phyloP scores from a whole-genome alignment of 169 alveolate genomes.

The Plasmodium chabaudi region DNA sequence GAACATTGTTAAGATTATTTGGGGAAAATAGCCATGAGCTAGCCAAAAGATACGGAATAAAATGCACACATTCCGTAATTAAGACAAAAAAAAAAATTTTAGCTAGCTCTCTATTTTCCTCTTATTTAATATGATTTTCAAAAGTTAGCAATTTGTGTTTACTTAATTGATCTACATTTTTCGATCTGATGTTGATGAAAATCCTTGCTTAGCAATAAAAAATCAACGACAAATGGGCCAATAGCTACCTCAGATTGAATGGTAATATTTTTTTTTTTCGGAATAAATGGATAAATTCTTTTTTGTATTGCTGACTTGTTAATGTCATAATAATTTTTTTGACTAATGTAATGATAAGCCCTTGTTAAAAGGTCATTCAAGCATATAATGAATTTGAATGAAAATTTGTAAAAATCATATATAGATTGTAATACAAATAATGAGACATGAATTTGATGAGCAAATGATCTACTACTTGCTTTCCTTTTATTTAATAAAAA shows the following conservation, averaged over 20 bases:
- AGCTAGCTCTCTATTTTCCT: not conserved
- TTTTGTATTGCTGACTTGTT: conserved; percentile 56
- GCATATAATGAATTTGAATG: conserved; percentile 27
- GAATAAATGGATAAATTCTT: conserved; percentile 52
- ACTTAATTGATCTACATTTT: not conserved
- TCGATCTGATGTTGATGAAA: not conserved
- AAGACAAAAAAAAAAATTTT: not conserved
- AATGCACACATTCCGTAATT: too few relatives aligned
- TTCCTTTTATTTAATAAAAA: conserved; percentile 36
- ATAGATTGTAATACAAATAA: conserved; percentile 49
- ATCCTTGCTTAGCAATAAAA: conserved; percentile 3
- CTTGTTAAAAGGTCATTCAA: conserved; percentile 26
- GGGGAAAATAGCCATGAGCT: too few relatives aligned
- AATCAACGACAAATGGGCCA: conserved; percentile 67
- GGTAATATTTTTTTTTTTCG: conserved; percentile 6
- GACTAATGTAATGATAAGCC: conserved; percentile 17
- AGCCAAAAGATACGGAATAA: too few relatives aligned
- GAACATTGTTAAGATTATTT: too few relatives aligned
- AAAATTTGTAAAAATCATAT: conserved; percentile 28
- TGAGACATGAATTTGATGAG: conserved; percentile 68
- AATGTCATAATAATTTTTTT: conserved; percentile 57
- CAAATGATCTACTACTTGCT: conserved; percentile 61
- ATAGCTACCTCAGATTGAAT: conserved; percentile 53
- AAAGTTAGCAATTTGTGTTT: not conserved
- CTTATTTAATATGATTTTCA: too few relatives aligned